Evolutionary conservation across 2,329 filamentous ascomycete species (phyloP).

Genomic region (Pseudodiploospora longispora): DNA sequence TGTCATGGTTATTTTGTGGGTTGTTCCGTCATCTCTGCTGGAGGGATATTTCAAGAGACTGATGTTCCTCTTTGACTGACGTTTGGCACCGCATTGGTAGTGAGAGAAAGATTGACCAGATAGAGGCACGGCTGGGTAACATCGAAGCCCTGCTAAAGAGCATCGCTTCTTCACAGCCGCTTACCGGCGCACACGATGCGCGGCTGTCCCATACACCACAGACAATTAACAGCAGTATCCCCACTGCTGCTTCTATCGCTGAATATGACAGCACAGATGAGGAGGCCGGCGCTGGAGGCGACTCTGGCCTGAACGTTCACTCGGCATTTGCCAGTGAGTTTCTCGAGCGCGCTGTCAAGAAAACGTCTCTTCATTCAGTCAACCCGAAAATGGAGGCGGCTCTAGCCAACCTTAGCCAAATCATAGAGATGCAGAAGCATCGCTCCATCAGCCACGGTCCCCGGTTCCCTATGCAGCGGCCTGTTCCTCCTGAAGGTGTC

Average conservation of each 20-base stretch:
- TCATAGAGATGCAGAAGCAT: slow-evolving; percentile 42
- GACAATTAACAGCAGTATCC: slow-evolving; percentile 15
- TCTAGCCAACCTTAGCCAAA: slow-evolving; percentile 41
- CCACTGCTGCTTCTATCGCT: slow-evolving; percentile 21
- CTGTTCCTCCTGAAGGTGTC: slow-evolving; percentile 37
- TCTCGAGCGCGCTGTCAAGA: slow-evolving; percentile 43
- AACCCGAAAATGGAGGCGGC: slow-evolving; percentile 46
- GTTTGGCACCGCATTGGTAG: slow-evolving; percentile 19
- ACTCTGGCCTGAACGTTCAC: slow-evolving; percentile 40
- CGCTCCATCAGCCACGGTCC: slow-evolving; percentile 32
- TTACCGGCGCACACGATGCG: slow-evolving; percentile 16
- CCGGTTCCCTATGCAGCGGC: slow-evolving; percentile 37
- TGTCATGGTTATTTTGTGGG: not conserved
- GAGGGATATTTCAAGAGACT: not conserved
- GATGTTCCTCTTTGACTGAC: not conserved
- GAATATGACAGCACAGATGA: slow-evolving; percentile 31
- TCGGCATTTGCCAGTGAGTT: slow-evolving; percentile 48
- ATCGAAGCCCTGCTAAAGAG: slow-evolving; percentile 36
- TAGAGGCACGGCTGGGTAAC: slow-evolving; percentile 35
- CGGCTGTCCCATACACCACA: slow-evolving; percentile 17
- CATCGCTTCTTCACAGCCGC: slow-evolving; percentile 21
- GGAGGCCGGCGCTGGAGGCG: slow-evolving; percentile 37
- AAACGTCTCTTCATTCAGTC: slow-evolving; percentile 36
- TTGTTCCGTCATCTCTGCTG: too few relatives aligned
- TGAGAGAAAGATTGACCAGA: slow-evolving; percentile 45